phyloP scores from a whole-genome alignment of 306 rosid genomes.

The Dryas octopetala region DNA sequence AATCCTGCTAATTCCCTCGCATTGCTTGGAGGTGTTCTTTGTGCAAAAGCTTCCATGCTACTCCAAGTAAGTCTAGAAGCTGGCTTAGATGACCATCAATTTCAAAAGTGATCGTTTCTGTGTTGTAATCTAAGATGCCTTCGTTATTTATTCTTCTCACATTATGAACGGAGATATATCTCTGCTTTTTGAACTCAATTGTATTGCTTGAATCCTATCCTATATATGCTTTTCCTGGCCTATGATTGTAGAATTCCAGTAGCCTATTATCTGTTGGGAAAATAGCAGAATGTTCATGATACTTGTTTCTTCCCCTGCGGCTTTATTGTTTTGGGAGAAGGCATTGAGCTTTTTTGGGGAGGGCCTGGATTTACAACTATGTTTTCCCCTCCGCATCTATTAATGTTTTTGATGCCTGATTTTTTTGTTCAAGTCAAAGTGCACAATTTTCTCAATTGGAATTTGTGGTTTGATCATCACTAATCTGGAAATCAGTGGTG shows the following conservation, averaged over 20 bases:
- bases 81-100: neutral
- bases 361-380: neutral
- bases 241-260: neutral
- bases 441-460: neutral
- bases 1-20: slow-evolving; percentile 71
- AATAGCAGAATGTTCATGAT: neutral
- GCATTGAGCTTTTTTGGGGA: neutral
- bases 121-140: slow-evolving; percentile 3
- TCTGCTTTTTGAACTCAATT: neutral
- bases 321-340: neutral
- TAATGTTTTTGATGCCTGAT: neutral
- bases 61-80: slow-evolving; percentile 68
- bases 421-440: neutral
- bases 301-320: neutral
- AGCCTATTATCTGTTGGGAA: slow-evolving; percentile 2
- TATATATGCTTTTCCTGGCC: neutral
- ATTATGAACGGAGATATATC: slow-evolving; percentile 3
- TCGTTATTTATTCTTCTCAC: neutral
- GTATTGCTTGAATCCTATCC: neutral
- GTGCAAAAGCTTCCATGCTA: slow-evolving; percentile 97
- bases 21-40: slow-evolving; percentile 85
- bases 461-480: neutral
- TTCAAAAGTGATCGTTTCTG: neutral
- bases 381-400: neutral
- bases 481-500: neutral